Base-by-base conservation (phyloP, 306 rosid genomes). In the Dalbergia cultrata region DNA sequence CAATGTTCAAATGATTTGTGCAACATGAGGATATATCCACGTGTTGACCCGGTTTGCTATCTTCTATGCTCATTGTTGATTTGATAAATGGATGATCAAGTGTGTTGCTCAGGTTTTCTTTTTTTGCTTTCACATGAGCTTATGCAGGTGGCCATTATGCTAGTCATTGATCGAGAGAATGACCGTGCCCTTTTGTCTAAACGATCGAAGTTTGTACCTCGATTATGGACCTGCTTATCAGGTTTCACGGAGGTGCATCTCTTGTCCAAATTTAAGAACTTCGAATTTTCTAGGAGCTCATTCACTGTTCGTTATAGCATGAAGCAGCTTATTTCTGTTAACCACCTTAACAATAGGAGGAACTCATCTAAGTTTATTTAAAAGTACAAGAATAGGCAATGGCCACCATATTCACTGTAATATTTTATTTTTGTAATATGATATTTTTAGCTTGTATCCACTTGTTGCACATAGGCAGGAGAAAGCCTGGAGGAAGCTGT, bases 401-500 rank as follows among this genome's bases (percentile, higher is more conserved):
- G 64, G 16, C 67, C 63, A 22, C 41, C 58, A 19, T 53, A 41
- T 26, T 68, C 47, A 2, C 19, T 41, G 66, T 34, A 54, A 34
- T 12, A 41, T 79, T 47, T 26, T 81, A 22, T 37, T 16, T 45
- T 57, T 61, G 7, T n/a, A 31, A 56, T 26, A 31, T 61, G 78
- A 13, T 12, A 47, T 34, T 70, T 63, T 56, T 44, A 54, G 62
- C 44, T 80, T 62, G 50, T 34, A 58, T 58, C 65, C 35, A 76
- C 67, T 58, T 85, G 60, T 64, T 78, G 57, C 70, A 72, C 64
- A 72, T 86, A 95, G 99, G 94, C 96, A 66, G 97, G 97, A 82
- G 99, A 95, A 88, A 95, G 94, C 88, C 86, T 95, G 88, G 98
- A 95, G 86, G 97, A 91, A 90, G 98, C 99, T 26, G 98, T 93